Percentiles rank a stretch among this genome's conserved stretches.
Evolutionary conservation across 306 rosid genomes (phyloP).

Genomic region (Prunus mongolica): DNA sequence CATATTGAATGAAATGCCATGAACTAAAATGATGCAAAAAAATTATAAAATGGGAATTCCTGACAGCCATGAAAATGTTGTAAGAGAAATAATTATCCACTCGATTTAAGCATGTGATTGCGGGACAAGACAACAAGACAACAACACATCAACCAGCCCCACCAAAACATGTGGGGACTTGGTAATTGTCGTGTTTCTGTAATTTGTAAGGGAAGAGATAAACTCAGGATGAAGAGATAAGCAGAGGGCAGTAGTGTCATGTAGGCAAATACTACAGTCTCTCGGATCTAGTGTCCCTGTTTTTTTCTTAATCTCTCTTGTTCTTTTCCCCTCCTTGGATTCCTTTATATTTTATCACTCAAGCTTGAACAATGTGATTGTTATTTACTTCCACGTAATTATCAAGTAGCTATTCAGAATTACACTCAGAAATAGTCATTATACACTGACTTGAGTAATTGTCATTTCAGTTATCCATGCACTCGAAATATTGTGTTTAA

Average conservation of each 20-base stretch:
- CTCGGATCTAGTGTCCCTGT: constrained; percentile 22
- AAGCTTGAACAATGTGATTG: neutral
- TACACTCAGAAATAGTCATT: no score
- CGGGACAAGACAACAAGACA: constrained; percentile 30
- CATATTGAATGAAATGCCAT: no score
- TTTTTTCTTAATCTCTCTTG: neutral
- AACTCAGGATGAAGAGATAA: neutral
- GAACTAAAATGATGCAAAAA: no score
- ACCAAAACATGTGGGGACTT: constrained; percentile 45
- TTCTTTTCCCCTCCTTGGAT: constrained; percentile 1
- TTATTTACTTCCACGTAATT: no score
- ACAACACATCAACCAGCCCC: neutral
- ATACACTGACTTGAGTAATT: no score
- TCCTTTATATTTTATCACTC: neutral
- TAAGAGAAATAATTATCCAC: neutral
- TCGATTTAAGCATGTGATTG: constrained; percentile 27
- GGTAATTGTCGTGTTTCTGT: constrained; percentile 34
- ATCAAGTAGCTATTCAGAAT: no score
- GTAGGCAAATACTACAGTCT: constrained; percentile 9
- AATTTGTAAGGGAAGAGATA: neutral
- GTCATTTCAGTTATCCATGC: no score
- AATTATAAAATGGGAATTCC: no score
- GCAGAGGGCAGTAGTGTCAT: constrained; percentile 15
- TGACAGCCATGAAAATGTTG: neutral
- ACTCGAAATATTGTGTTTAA: no score